These are phyloP conservation scores for Colletotrichum tropicicola DNA, from an alignment of 2,329 filamentous ascomycete genomes.

Conservation along the genomic window DNA sequence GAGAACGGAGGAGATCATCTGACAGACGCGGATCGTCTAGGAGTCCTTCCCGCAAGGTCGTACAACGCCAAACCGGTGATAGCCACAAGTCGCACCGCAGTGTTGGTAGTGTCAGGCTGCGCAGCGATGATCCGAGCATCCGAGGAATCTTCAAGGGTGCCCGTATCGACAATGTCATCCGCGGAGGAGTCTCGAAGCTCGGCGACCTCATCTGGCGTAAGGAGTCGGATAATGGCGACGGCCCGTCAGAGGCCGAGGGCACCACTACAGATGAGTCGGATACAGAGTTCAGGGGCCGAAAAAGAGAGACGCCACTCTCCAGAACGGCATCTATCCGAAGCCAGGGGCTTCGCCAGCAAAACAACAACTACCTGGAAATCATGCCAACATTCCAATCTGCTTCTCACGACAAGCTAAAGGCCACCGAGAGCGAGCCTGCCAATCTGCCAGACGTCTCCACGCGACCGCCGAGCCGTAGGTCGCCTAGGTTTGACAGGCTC, in stretches of 20 bases:
- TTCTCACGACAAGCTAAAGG: slow-evolving; percentile 27
- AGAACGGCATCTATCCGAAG: slow-evolving; percentile 28
- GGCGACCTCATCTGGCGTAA: slow-evolving; percentile 67
- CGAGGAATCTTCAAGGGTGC: slow-evolving; percentile 82
- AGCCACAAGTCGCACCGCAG: slow-evolving; percentile 58
- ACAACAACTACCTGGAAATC: slow-evolving; percentile 58
- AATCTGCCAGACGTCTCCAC: not conserved
- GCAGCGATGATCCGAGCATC: slow-evolving; percentile 59
- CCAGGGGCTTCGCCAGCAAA: slow-evolving; percentile 40
- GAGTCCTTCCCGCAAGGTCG: slow-evolving; percentile 49
- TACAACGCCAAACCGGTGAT: slow-evolving; percentile 50
- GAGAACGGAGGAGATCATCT: slow-evolving; percentile 33
- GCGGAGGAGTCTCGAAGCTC: slow-evolving; percentile 64
- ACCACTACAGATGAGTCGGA: slow-evolving; percentile 61
- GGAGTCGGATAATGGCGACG: slow-evolving; percentile 46
- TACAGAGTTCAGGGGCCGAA: slow-evolving; percentile 50
- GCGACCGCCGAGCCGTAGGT: slow-evolving; percentile 47
- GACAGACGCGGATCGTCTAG: slow-evolving; percentile 42
- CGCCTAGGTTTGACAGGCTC: slow-evolving; percentile 55
- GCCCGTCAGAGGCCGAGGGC: slow-evolving; percentile 42
- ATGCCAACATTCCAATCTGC: slow-evolving; percentile 60
- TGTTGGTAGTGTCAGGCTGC: slow-evolving; percentile 57
- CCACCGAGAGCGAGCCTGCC: slow-evolving; percentile 9
- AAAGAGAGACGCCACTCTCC: slow-evolving; percentile 35
- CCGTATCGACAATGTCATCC: slow-evolving; percentile 77